Conservation (phyloP, 192 early-diverging fungal species). For the Gryganskiella cystojenkinii region DNA sequence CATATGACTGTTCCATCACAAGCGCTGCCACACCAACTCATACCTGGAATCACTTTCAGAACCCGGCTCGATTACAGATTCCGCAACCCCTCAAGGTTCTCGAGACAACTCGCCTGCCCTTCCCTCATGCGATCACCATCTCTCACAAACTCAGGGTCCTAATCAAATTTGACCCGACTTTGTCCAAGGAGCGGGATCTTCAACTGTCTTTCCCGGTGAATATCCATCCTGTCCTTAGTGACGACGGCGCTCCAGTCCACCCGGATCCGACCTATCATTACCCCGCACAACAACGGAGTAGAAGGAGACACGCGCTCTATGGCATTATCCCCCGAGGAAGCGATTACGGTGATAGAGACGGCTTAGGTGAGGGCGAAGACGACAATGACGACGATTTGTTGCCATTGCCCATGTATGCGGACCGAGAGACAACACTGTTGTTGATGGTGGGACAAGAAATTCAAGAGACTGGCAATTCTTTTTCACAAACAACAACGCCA, state of each 20-base stretch:
- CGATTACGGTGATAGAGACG: not conserved
- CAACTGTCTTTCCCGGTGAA: slow-evolving; percentile 36
- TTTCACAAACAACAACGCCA: too few species aligned
- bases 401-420: slow-evolving; percentile 34
- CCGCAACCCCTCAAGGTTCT: slow-evolving; percentile 23
- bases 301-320: not conserved
- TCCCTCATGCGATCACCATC: slow-evolving; percentile 4
- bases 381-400: slow-evolving; percentile 7
- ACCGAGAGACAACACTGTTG: slow-evolving; percentile 20
- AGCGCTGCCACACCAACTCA: slow-evolving; percentile 2
- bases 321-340: not conserved
- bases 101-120: slow-evolving; percentile 4
- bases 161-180: slow-evolving; percentile 19
- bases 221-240: slow-evolving; percentile 18
- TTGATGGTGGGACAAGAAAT: slow-evolving; percentile 38
- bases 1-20: slow-evolving; percentile 16
- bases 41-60: slow-evolving; percentile 12
- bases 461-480: slow-evolving; percentile 17
- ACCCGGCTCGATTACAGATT: slow-evolving; percentile 24
- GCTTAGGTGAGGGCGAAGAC: slow-evolving; percentile 1
- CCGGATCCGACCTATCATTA: slow-evolving; percentile 1
- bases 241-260: slow-evolving; percentile 20
- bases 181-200: slow-evolving; percentile 23
- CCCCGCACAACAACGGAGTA: not conserved
- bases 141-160: slow-evolving; percentile 32